These are phyloP conservation scores for Suhomyces chickasaworum DNA, from an alignment of 1,139 yeast species.

Conservation along the genomic window DNA sequence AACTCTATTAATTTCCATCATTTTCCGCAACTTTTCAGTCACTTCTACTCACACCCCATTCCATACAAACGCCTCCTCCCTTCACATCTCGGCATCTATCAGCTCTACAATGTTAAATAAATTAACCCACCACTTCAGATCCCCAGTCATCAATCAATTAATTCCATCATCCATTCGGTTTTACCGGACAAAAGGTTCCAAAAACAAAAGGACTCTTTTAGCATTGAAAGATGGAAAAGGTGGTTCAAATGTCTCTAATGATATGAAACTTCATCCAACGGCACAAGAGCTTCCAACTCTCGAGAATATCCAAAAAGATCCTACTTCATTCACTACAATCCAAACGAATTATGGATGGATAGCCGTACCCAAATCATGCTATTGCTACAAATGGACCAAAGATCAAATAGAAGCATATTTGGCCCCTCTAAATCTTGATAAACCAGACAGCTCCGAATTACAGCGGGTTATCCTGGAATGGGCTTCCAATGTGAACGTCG, in stretches of 20 bases:
- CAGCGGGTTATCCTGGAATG: conserved; percentile 22
- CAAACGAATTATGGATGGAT: conserved; percentile 38
- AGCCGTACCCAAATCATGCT: conserved; percentile 29
- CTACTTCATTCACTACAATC: conserved; percentile 24
- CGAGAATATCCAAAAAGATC: conserved; percentile 17
- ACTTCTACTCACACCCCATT: too few species aligned
- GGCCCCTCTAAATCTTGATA: not conserved
- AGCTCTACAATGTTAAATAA: not conserved
- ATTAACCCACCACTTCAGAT: not conserved
- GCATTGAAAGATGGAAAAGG: not conserved
- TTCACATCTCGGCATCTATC: too few species aligned
- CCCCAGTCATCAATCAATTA: not conserved
- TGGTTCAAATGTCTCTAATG: not conserved
- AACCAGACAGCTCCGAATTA: not conserved
- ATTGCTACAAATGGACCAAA: conserved; percentile 35
- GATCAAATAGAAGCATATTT: conserved; percentile 10
- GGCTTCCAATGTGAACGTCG: conserved; percentile 21
- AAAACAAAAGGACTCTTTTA: conserved; percentile 5
- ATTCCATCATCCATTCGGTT: not conserved
- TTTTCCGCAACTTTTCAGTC: too few species aligned
- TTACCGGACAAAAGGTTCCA: conserved; percentile 11
- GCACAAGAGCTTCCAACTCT: conserved; percentile 13
- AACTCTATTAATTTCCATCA: too few species aligned
- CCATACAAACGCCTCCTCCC: too few species aligned
- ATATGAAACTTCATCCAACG: not conserved